Percentiles rank a stretch among this genome's conserved stretches.
These are phyloP conservation scores for Dendrobium nobile DNA, from an alignment of 106 monocot species.

Conservation along the genomic window DNA sequence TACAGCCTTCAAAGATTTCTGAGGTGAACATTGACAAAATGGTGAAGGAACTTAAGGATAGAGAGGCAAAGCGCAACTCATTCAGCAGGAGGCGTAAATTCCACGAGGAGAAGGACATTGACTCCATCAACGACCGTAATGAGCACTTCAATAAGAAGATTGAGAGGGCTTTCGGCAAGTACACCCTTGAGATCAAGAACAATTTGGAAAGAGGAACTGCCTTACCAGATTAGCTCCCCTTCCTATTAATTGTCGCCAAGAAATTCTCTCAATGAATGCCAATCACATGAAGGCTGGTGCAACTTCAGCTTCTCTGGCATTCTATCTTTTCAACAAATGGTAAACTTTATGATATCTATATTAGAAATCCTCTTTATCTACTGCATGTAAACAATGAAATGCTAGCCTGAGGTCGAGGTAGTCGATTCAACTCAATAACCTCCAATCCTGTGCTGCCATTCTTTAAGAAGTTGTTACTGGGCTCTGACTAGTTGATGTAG, in stretches of 20 bases:
- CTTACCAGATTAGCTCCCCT: constrained; percentile 25
- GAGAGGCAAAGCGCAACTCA: constrained; percentile 57
- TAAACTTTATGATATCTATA: background rate
- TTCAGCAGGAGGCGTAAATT: constrained; percentile 94
- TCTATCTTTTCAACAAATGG: background rate
- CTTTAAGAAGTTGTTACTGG: too few species aligned
- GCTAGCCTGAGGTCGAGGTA: background rate
- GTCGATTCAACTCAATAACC: background rate
- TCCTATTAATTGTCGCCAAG: background rate
- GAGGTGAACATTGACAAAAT: constrained; percentile 85
- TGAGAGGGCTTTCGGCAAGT: constrained; percentile 95
- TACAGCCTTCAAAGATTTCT: constrained; percentile 47
- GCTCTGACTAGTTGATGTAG: too few species aligned
- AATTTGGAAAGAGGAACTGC: constrained; percentile 97
- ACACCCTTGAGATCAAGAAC: constrained; percentile 98
- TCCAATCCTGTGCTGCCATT: background rate
- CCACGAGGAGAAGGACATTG: constrained; percentile 96
- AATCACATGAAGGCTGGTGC: background rate
- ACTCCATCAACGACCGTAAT: constrained; percentile 95
- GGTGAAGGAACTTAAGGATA: constrained; percentile 87
- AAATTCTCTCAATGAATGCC: background rate
- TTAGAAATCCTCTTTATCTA: background rate
- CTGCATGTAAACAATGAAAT: background rate
- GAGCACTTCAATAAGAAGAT: constrained; percentile 99
- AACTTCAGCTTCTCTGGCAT: background rate